phyloP scores from a whole-genome alignment of 176 grass and related monocot genomes.

The Puya raimondii region DNA sequence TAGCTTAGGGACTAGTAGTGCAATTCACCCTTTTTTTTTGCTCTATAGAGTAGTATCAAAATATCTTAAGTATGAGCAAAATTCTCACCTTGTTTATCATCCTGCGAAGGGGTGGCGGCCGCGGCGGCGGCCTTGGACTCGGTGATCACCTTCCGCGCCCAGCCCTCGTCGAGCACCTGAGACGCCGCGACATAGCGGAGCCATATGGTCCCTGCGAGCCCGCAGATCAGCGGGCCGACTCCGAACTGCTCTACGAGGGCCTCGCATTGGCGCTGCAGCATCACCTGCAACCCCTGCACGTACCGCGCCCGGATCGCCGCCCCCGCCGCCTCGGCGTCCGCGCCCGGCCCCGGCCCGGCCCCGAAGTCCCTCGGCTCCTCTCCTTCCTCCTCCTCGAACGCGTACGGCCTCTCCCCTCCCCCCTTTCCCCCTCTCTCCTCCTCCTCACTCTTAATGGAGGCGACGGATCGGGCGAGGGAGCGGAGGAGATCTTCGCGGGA shows the following conservation, averaged over 20 bases:
- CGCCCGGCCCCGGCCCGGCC: not conserved
- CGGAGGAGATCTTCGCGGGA: constrained; percentile 12
- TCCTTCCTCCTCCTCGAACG: constrained; percentile 25
- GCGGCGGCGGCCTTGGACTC: constrained; percentile 9
- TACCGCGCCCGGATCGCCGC: constrained; percentile 38
- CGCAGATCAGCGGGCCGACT: constrained; percentile 51
- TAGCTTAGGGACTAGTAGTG: no score
- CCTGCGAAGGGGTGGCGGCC: not conserved
- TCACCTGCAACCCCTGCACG: constrained; percentile 63
- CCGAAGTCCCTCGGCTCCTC: constrained; percentile 42
- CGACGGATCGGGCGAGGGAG: constrained; percentile 12
- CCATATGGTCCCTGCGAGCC: constrained; percentile 43
- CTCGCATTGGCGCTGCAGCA: constrained; percentile 58
- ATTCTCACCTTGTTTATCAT: constrained; percentile 10
- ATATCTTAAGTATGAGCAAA: constrained; percentile 2
- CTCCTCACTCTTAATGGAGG: not conserved
- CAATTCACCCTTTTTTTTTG: not conserved
- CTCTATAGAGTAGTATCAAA: not conserved
- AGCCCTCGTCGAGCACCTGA: constrained; percentile 52
- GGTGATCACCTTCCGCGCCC: constrained; percentile 29
- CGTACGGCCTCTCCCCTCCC: not conserved
- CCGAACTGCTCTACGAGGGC: constrained; percentile 52
- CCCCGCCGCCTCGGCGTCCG: constrained; percentile 20
- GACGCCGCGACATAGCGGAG: constrained; percentile 40
- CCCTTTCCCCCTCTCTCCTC: not conserved